Evolutionary conservation across 495 filamentous ascomycete genomes (phyloP).

Genomic region (Hypoxylon subgilvum): DNA sequence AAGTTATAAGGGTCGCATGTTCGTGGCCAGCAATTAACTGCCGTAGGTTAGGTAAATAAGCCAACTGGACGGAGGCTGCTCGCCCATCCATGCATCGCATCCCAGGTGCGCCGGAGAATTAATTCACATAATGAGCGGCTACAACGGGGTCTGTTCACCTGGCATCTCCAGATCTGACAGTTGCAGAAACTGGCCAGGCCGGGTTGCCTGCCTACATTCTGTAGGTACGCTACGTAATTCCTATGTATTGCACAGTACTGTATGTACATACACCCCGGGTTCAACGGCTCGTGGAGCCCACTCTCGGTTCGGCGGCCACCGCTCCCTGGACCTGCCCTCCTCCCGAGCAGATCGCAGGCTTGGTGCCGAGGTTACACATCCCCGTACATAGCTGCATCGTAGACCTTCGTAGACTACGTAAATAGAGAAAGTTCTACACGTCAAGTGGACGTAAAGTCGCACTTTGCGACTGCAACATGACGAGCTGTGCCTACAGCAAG

Average conservation of each 20-base stretch:
- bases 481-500: too few species aligned
- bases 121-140: conserved; percentile 36
- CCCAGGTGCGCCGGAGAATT: conserved; percentile 38
- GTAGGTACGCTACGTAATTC: conserved; percentile 26
- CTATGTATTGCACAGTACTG: too few species aligned
- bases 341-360: conserved; percentile 12
- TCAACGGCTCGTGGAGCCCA: conserved; percentile 24
- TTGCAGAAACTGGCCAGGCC: conserved; percentile 23
- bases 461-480: conserved; percentile 23
- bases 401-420: background rate
- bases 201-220: background rate
- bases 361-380: conserved; percentile 16
- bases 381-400: background rate
- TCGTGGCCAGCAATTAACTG: conserved; percentile 25
- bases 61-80: conserved; percentile 33
- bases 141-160: conserved; percentile 32
- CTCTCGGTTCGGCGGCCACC: conserved; percentile 12
- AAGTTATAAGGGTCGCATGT: conserved; percentile 19
- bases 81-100: conserved; percentile 26
- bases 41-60: conserved; percentile 32
- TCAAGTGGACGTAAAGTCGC: conserved; percentile 10
- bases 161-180: conserved; percentile 27
- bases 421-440: conserved; percentile 1
- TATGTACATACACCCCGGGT: conserved; percentile 31
- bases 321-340: conserved; percentile 8